Conservation (phyloP, 768 basidiomycete species). For the Amylocystis lapponica region DNA sequence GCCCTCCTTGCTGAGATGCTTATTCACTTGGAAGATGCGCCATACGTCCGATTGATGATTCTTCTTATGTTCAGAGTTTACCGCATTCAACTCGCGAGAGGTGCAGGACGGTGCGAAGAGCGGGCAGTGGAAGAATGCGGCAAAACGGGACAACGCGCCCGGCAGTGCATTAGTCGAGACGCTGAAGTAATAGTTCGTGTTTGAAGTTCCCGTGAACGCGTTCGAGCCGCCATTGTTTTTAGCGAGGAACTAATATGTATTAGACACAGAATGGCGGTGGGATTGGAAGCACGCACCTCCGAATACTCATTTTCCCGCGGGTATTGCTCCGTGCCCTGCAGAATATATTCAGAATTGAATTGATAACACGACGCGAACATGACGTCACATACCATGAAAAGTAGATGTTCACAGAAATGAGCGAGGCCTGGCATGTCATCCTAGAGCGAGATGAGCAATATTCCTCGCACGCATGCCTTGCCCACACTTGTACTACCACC, state of each 20-base stretch:
- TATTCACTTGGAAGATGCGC: slow-evolving; percentile 94
- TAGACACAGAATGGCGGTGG: slow-evolving; percentile 7
- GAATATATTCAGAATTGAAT: not conserved
- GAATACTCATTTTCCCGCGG: slow-evolving; percentile 94
- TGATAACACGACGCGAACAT: not conserved
- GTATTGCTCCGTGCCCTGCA: slow-evolving; percentile 74
- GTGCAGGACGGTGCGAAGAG: slow-evolving; percentile 85
- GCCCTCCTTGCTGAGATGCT: slow-evolving; percentile 70
- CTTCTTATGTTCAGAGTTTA: slow-evolving; percentile 96
- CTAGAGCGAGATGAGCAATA: slow-evolving; percentile 29
- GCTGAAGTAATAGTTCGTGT: slow-evolving; percentile 86
- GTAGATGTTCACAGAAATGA: slow-evolving; percentile 92
- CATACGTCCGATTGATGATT: slow-evolving; percentile 88
- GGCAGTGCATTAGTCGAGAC: slow-evolving; percentile 58
- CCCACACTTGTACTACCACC: no score
- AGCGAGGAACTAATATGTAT: slow-evolving; percentile 51
- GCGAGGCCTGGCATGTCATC: slow-evolving; percentile 90
- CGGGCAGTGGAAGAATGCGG: slow-evolving; percentile 91
- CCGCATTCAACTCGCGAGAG: slow-evolving; percentile 86
- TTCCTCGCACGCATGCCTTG: no score
- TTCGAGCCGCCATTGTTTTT: slow-evolving; percentile 87
- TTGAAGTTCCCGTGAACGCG: slow-evolving; percentile 87
- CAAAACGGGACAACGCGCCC: slow-evolving; percentile 70
- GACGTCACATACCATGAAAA: slow-evolving; percentile 76
- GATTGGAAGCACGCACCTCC: slow-evolving; percentile 42